These are phyloP conservation scores for Candida stauntonica DNA, from an alignment of 805 yeast species.

Conservation along the genomic window DNA sequence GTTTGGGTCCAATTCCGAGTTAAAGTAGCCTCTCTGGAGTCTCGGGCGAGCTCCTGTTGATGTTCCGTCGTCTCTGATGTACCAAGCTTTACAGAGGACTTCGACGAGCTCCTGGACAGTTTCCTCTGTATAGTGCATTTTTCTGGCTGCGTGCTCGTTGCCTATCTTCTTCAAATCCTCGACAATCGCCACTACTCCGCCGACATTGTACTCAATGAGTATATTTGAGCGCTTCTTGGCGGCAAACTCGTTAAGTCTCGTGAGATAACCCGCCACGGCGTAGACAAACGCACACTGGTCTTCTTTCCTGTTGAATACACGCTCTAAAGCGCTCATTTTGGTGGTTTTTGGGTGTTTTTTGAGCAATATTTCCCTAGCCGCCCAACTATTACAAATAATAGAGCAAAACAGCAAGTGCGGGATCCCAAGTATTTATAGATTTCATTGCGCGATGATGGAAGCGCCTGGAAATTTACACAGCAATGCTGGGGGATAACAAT, in stretches of 20 bases:
- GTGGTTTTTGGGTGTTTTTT: too few species aligned
- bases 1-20: conserved; percentile 16
- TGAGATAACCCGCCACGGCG: conserved; percentile 14
- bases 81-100: conserved; percentile 12
- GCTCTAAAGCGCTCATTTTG: conserved; percentile 6
- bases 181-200: conserved; percentile 37
- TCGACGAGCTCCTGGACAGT: conserved; percentile 5
- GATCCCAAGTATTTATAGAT: too few species aligned
- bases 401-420: too few species aligned
- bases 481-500: too few species aligned
- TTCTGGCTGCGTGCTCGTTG: not conserved
- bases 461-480: not conserved
- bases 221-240: conserved; percentile 7
- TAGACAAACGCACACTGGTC: conserved; percentile 10
- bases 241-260: conserved; percentile 9
- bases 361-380: too few species aligned
- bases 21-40: conserved; percentile 11
- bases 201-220: conserved; percentile 36
- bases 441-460: not conserved
- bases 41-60: conserved; percentile 4
- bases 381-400: too few species aligned
- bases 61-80: conserved; percentile 16
- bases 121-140: conserved; percentile 6
- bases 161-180: conserved; percentile 11
- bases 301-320: conserved; percentile 6